Evolutionary conservation across 768 basidiomycete genomes (phyloP).

Genomic region (Macrolepiota fuliginosa): DNA sequence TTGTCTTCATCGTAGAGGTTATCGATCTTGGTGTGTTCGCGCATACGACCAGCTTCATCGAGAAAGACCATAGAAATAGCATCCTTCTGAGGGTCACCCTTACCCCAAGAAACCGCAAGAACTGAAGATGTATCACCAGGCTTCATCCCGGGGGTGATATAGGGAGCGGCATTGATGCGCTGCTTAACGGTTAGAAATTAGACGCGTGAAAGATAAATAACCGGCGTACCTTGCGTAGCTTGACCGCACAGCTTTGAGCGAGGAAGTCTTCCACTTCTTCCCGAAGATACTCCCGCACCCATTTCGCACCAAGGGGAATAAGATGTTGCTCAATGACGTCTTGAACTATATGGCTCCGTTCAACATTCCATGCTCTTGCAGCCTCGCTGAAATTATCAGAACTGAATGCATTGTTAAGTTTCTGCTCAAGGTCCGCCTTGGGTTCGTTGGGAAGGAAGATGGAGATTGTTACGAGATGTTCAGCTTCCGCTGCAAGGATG

Average conservation of each 20-base stretch:
- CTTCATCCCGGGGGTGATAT: slow-evolving; percentile 55
- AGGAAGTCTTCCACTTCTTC: slow-evolving; percentile 89
- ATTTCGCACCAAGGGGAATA: slow-evolving; percentile 82
- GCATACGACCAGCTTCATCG: slow-evolving; percentile 85
- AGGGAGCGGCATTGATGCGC: slow-evolving; percentile 86
- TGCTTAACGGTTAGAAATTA: slow-evolving; percentile 27
- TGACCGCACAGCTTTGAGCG: slow-evolving; percentile 61
- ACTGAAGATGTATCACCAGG: slow-evolving; percentile 77
- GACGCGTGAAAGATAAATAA: neutral
- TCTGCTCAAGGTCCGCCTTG: slow-evolving; percentile 67
- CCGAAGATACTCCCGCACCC: slow-evolving; percentile 84
- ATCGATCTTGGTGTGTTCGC: slow-evolving; percentile 88
- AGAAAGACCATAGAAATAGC: slow-evolving; percentile 82
- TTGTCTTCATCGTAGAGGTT: slow-evolving; percentile 74
- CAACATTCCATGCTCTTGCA: slow-evolving; percentile 88
- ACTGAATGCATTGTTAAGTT: slow-evolving; percentile 76
- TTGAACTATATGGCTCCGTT: slow-evolving; percentile 75
- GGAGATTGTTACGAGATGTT: slow-evolving; percentile 77
- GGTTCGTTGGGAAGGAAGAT: slow-evolving; percentile 64
- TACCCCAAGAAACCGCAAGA: slow-evolving; percentile 91
- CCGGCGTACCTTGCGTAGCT: slow-evolving; percentile 65
- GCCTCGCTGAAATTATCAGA: slow-evolving; percentile 85
- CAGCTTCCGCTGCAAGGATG: slow-evolving; percentile 88
- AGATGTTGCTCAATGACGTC: slow-evolving; percentile 79
- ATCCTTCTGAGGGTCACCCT: slow-evolving; percentile 92